Conservation (phyloP, 345 rosid genomes). For the Citrus sinensis region DNA sequence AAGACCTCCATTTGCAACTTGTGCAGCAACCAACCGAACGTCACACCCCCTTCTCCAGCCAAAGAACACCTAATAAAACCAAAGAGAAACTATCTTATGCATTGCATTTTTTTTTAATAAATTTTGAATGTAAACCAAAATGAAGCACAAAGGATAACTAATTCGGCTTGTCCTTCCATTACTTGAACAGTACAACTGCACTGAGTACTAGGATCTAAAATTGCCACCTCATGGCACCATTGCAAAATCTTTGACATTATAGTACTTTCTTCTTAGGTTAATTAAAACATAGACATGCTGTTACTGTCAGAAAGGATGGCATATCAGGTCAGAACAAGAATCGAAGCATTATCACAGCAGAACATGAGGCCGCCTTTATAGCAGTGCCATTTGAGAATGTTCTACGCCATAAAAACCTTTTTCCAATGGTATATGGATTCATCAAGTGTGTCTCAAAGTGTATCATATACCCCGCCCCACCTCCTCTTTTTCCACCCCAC, state of each 20-base stretch:
- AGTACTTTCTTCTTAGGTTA: no score
- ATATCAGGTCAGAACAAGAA: no score
- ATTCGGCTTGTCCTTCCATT: no score
- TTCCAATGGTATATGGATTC: background rate
- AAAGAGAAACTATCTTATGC: background rate
- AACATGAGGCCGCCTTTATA: no score
- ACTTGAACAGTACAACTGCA: background rate
- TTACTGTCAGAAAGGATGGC: no score
- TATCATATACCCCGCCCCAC: no score
- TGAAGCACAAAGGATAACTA: background rate
- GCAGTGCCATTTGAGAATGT: background rate
- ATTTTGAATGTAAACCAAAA: background rate
- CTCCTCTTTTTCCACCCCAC: no score
- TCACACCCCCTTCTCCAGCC: slow-evolving; percentile 24
- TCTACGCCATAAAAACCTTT: background rate
- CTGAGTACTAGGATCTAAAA: background rate
- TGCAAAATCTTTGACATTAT: background rate
- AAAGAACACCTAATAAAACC: slow-evolving; percentile 19
- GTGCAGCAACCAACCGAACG: slow-evolving; percentile 29
- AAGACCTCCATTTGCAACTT: slow-evolving; percentile 20
- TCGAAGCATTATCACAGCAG: no score
- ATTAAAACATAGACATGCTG: no score
- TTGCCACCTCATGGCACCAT: background rate
- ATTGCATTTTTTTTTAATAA: background rate
- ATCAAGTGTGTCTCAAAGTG: no score